Percentiles rank a stretch among this genome's conserved stretches.
phyloP scores from a whole-genome alignment of 176 grass and related monocot species.

The Paspalum vaginatum region DNA sequence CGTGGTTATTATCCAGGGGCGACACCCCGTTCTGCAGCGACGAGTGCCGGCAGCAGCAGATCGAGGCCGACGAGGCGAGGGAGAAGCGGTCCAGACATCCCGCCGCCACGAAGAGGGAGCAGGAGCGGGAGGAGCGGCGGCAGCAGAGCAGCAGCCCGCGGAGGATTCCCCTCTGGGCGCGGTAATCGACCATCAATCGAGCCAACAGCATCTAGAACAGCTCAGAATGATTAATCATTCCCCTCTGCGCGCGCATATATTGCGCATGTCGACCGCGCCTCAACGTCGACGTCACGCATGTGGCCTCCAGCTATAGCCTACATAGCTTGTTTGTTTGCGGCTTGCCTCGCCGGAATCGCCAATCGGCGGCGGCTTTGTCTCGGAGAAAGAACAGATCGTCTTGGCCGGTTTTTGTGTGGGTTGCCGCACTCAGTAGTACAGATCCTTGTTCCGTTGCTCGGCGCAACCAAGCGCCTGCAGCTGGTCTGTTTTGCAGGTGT shows the following conservation, averaged over 20 bases:
- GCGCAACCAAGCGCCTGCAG: neutral
- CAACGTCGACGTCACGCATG: neutral
- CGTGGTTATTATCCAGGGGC: slow-evolving; percentile 49
- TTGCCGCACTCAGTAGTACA: neutral
- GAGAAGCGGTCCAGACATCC: slow-evolving; percentile 49
- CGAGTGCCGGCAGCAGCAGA: slow-evolving; percentile 72
- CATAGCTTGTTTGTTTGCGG: neutral
- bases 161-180: slow-evolving; percentile 60
- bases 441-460: neutral
- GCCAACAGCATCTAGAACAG: neutral
- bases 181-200: slow-evolving; percentile 17
- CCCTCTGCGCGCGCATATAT: neutral
- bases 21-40: slow-evolving; percentile 78
- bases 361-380: neutral
- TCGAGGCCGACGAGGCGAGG: slow-evolving; percentile 57
- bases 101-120: slow-evolving; percentile 4
- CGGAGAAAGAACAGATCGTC: neutral
- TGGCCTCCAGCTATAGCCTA: neutral
- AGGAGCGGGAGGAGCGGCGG: slow-evolving; percentile 37
- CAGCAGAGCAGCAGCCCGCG: slow-evolving; percentile 45
- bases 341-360: neutral
- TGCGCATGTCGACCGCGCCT: neutral
- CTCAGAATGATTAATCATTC: no score
- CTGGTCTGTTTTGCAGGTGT: neutral
- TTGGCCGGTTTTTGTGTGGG: neutral